Base-by-base conservation (phyloP, 2,329 filamentous ascomycete species). In the Sclerotinia nivalis region DNA sequence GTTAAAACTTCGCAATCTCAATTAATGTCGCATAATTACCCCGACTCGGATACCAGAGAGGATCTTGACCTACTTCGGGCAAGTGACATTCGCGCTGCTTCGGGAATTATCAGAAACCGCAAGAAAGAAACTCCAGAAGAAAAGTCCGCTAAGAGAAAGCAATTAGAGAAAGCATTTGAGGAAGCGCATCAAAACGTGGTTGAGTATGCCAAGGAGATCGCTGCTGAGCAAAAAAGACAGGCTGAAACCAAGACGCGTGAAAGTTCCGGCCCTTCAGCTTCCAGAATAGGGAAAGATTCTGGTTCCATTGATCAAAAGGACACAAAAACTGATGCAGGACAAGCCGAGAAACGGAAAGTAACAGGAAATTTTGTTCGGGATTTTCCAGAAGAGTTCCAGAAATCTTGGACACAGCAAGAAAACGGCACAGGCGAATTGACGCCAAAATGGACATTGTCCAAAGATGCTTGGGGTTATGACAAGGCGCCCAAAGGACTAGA, bases 381-480 rank as follows among this genome's bases (percentile, higher is more conserved):
- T 74, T 87, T 86, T 70, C 83, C 84, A 0, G 84, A 87, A 70
- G 84, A 86, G 4, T 86, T 85, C 68, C 73, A 80, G 0, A 75
- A 76, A 7, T 80, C 80, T 1, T 86, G 84, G 84, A 78, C 76
- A 54, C 73, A 70, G n/a, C 31, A 61, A 37, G 52, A 72, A 64
- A 40, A 68, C 56, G 49, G 15, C 31, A 56, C 72, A 40, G 74
- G 69, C 43, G 62, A 62, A 28, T 68, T 77, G 49, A 71, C 50
- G 15, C 74, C 72, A 66, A 73, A 73, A 49, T n/a, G n/a, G n/a
- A n/a, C n/a, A n/a, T 28, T n/a, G 5, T 52, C n/a, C 6, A 45
- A 40, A 50, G 65, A 69, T 43, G 60, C 54, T 56, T 66, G 50
- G 59, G 60, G 74, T 31, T 1, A 71, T 18, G 56, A 71, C 31